These are phyloP conservation scores for Imleria badia DNA, from an alignment of 768 basidiomycete species.

Conservation along the genomic window DNA sequence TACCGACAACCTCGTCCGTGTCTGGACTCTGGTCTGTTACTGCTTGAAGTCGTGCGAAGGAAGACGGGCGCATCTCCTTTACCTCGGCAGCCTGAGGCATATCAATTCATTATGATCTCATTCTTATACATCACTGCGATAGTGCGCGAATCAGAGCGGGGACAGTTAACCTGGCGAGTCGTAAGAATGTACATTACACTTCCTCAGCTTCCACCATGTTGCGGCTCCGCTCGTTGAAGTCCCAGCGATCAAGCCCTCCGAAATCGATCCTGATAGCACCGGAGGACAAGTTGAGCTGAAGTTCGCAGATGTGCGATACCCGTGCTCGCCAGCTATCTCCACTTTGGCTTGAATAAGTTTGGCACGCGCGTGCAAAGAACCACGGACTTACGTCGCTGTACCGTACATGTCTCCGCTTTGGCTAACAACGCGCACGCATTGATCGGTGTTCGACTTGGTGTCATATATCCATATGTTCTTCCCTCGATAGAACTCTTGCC, in stretches of 20 bases:
- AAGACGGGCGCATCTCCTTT: conserved; percentile 23
- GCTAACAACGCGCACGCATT: conserved; percentile 65
- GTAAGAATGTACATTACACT: not conserved
- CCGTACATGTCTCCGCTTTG: conserved; percentile 66
- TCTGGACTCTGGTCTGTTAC: conserved; percentile 91
- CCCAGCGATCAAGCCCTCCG: conserved; percentile 75
- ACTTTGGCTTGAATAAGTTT: conserved; percentile 37
- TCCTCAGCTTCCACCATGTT: conserved; percentile 59
- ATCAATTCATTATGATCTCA: conserved; percentile 21
- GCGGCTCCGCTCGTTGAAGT: conserved; percentile 57
- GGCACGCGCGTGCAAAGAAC: not conserved
- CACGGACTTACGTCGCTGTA: conserved; percentile 67
- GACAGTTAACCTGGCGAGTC: not conserved
- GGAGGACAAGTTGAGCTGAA: conserved; percentile 64
- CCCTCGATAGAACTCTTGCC: conserved; percentile 74
- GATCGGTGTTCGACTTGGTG: conserved; percentile 59
- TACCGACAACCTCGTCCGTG: conserved; percentile 91
- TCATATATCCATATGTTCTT: conserved; percentile 78
- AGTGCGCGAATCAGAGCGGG: too few relatives aligned
- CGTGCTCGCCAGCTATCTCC: conserved; percentile 82
- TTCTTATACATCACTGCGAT: not conserved
- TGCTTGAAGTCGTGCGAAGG: conserved; percentile 32
- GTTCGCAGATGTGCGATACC: conserved; percentile 66
- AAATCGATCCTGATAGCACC: conserved; percentile 71
- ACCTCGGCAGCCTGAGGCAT: conserved; percentile 19